Conservation (phyloP, 2,329 filamentous ascomycete genomes). For the Penicillium paneum region DNA sequence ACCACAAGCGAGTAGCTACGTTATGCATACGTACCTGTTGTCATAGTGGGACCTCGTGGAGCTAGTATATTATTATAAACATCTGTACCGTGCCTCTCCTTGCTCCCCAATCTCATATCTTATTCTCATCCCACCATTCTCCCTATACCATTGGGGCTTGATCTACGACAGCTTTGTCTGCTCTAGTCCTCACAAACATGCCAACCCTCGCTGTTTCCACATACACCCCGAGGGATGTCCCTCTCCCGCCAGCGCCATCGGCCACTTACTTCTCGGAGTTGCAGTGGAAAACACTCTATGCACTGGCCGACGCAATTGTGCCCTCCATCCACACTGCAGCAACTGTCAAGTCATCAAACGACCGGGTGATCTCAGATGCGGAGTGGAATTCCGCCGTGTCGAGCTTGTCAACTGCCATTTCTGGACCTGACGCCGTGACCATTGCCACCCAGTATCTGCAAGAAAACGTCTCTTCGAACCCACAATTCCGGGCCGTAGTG, state of each 20-base stretch:
- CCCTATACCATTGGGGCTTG: background rate
- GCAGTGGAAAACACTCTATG: constrained; percentile 59
- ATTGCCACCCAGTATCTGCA: constrained; percentile 47
- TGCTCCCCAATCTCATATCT: background rate
- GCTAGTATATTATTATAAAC: background rate
- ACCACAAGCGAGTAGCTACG: too few species aligned
- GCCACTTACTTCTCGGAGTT: constrained; percentile 50
- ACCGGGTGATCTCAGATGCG: constrained; percentile 40
- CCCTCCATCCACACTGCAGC: constrained; percentile 49
- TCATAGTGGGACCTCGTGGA: background rate
- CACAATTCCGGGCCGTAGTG: constrained; percentile 50
- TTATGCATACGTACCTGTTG: background rate
- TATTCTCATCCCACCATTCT: background rate
- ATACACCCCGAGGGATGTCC: constrained; percentile 37
- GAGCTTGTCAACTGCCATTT: constrained; percentile 27
- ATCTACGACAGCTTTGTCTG: background rate
- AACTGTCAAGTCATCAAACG: constrained; percentile 30
- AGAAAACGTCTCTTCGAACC: constrained; percentile 48
- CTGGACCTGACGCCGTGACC: constrained; percentile 32
- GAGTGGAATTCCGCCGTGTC: constrained; percentile 42
- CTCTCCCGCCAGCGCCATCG: constrained; percentile 48
- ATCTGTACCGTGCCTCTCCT: background rate
- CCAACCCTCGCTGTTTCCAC: background rate
- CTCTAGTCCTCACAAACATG: background rate
- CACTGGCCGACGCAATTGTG: constrained; percentile 57